These are phyloP conservation scores for Cucurbita pepo DNA, from an alignment of 306 rosid species.

Conservation along the genomic window DNA sequence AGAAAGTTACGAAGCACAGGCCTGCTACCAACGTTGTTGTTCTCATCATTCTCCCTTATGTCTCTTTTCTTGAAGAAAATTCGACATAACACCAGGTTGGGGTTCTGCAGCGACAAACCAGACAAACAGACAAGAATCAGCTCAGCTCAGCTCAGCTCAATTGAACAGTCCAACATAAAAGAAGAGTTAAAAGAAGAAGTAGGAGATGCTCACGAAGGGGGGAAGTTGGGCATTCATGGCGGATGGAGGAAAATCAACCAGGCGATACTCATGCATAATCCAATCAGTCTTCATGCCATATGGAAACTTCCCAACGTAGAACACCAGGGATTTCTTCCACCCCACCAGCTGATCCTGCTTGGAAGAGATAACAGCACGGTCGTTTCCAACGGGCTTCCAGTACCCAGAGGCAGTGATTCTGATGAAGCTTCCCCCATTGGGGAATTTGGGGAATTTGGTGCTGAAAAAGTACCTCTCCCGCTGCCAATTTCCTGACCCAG, in stretches of 20 bases:
- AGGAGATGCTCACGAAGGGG: background rate
- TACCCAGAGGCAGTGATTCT: conserved; percentile 63
- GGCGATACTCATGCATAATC: conserved; percentile 9
- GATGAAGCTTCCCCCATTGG: conserved; percentile 55
- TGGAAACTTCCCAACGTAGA: background rate
- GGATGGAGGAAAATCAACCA: background rate
- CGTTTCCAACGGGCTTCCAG: conserved; percentile 59
- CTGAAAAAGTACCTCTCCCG: conserved; percentile 71
- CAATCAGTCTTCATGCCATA: conserved; percentile 2
- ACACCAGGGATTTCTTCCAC: background rate
- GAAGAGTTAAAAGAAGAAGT: background rate
- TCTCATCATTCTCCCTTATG: background rate
- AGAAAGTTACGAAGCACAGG: background rate
- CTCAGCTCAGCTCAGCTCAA: background rate
- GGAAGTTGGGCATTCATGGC: background rate
- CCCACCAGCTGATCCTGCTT: background rate
- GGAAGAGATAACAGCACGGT: conserved; percentile 3
- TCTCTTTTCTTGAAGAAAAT: background rate
- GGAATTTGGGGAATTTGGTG: conserved; percentile 43
- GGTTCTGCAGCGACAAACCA: background rate
- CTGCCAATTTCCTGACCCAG: conserved; percentile 15
- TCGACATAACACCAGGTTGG: conserved; percentile 1
- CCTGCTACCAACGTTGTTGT: background rate
- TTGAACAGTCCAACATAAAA: no score
- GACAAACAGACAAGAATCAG: background rate